A percentile compares a stretch with the other conserved stretches of the same genome.
These are phyloP conservation scores for Metschnikowia gelsemii DNA, from an alignment of 805 yeast genomes.

Conservation along the genomic window DNA sequence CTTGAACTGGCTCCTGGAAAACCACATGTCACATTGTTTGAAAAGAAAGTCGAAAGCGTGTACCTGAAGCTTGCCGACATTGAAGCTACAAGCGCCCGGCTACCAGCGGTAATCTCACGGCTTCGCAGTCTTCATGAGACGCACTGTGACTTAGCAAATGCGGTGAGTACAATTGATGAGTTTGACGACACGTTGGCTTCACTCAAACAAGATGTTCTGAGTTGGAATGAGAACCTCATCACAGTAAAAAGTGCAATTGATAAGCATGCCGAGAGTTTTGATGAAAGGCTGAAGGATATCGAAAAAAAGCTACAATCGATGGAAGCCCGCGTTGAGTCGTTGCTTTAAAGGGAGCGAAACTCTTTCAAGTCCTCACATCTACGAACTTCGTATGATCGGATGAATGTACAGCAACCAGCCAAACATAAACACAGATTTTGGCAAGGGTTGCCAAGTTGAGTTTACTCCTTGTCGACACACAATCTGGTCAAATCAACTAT, in stretches of 20 bases:
- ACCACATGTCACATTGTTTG: conserved; percentile 8
- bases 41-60: conserved; percentile 28
- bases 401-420: no score
- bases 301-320: conserved; percentile 9
- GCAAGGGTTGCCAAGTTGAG: no score
- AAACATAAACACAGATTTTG: no score
- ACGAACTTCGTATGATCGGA: no score
- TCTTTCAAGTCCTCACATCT: no score
- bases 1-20: neutral
- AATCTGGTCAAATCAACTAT: no score
- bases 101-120: conserved; percentile 30
- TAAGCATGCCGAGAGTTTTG: conserved; percentile 23
- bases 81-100: conserved; percentile 20
- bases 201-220: conserved; percentile 26
- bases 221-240: conserved; percentile 32
- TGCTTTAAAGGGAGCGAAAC: neutral
- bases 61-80: conserved; percentile 28
- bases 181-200: conserved; percentile 30
- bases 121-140: conserved; percentile 33
- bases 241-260: conserved; percentile 26
- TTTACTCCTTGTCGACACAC: no score
- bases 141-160: conserved; percentile 33
- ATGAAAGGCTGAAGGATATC: conserved; percentile 7
- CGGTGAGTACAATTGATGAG: conserved; percentile 25
- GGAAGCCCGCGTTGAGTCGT: conserved; percentile 7